Percentiles rank a stretch among this genome's conserved stretches.
Evolutionary conservation across 192 early-diverging fungal genomes (phyloP).

Genomic region (Coemansia sp.): DNA sequence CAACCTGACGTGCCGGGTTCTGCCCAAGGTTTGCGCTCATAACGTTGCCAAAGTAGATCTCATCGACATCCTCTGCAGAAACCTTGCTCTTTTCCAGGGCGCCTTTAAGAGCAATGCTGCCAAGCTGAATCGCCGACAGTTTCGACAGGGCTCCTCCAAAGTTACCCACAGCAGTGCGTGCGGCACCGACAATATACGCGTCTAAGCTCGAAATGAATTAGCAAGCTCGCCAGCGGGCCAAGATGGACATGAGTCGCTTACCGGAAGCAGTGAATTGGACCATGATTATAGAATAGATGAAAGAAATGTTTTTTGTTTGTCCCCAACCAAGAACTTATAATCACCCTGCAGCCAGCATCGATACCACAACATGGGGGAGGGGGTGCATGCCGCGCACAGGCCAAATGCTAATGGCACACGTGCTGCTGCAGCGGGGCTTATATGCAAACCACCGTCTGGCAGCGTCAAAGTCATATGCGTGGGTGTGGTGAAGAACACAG

Average conservation of each 20-base stretch:
- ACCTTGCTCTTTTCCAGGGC: conserved; percentile 58
- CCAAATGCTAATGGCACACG: conserved; percentile 86
- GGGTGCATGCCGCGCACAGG: conserved; percentile 96
- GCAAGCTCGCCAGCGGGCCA: not conserved
- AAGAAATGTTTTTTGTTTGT: too few relatives aligned
- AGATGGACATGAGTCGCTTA: conserved; percentile 1
- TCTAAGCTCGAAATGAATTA: conserved; percentile 29
- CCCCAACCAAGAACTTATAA: too few relatives aligned
- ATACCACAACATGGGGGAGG: conserved; percentile 58
- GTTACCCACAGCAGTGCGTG: conserved; percentile 87
- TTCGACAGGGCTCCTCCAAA: conserved; percentile 87
- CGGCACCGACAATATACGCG: conserved; percentile 88
- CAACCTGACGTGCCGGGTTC: conserved; percentile 82
- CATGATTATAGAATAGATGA: not conserved
- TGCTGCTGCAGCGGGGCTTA: conserved; percentile 64
- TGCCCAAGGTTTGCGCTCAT: conserved; percentile 79
- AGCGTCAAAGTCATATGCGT: too few relatives aligned
- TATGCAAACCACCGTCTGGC: too few relatives aligned
- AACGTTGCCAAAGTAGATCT: conserved; percentile 76
- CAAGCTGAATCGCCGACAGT: conserved; percentile 80
- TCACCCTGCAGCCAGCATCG: too few relatives aligned
- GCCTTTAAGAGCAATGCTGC: conserved; percentile 80
- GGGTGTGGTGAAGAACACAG: too few relatives aligned
- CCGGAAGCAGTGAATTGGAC: conserved; percentile 15
- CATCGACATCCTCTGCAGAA: conserved; percentile 64